Conservation (phyloP, 768 basidiomycete genomes). For the Lentinula raphanica region DNA sequence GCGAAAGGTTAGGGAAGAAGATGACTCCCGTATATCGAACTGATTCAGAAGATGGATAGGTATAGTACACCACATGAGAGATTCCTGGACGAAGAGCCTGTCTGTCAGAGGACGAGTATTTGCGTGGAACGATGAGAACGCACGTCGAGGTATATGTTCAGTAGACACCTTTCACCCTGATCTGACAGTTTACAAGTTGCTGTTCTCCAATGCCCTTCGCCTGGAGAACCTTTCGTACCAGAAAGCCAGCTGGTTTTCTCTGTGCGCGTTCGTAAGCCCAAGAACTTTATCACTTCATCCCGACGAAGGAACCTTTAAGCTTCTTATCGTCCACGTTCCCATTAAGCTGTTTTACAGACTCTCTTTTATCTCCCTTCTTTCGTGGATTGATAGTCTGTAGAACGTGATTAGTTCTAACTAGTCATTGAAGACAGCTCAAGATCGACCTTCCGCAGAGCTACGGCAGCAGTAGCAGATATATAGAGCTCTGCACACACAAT, state of each 20-base stretch:
- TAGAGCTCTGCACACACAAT: constrained; percentile 60
- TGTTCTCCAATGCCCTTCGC: constrained; percentile 62
- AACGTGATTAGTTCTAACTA: background rate
- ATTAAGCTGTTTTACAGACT: constrained; percentile 32
- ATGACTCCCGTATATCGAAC: constrained; percentile 74
- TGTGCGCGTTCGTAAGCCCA: constrained; percentile 19
- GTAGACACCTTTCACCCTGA: constrained; percentile 59
- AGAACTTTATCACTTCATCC: background rate
- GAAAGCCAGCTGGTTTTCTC: constrained; percentile 74
- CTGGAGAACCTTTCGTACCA: constrained; percentile 44
- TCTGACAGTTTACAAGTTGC: constrained; percentile 69
- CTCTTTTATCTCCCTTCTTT: constrained; percentile 54
- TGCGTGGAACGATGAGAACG: constrained; percentile 17
- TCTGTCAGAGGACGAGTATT: background rate
- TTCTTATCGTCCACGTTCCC: constrained; percentile 44
- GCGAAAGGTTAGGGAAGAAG: constrained; percentile 71
- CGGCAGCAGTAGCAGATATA: constrained; percentile 46
- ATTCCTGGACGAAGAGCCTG: constrained; percentile 45
- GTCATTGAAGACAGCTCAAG: background rate
- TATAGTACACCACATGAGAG: constrained; percentile 67
- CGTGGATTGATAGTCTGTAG: constrained; percentile 39
- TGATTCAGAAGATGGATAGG: constrained; percentile 69
- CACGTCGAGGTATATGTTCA: constrained; percentile 76
- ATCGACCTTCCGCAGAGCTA: constrained; percentile 53
- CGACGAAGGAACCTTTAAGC: constrained; percentile 49